phyloP scores from a whole-genome alignment of 805 yeast species.

The Candida suzukii region DNA sequence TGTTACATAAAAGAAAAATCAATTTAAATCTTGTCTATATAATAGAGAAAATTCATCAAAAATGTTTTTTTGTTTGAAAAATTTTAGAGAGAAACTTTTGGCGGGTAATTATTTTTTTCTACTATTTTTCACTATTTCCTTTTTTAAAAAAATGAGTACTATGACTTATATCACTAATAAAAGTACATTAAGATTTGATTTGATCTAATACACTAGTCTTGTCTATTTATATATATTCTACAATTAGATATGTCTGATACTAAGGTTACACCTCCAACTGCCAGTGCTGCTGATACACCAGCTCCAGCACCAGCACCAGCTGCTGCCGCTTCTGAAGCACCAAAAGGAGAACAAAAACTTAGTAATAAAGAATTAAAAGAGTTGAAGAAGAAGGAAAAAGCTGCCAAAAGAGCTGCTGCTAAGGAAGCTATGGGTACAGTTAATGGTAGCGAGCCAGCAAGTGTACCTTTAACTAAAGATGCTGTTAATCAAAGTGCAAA shows the following conservation, averaged over 20 bases:
- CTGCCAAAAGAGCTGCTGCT: slow-evolving; percentile 86
- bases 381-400: slow-evolving; percentile 80
- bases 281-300: not conserved
- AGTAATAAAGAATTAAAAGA: slow-evolving; percentile 83
- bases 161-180: no score
- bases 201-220: no score
- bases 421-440: slow-evolving; percentile 44
- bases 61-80: no score
- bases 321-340: not conserved
- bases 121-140: no score
- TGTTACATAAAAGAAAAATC: not conserved
- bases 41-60: no score
- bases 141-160: no score
- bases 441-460: not conserved
- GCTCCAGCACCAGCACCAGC: not conserved
- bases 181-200: no score
- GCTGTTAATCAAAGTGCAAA: no score
- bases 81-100: no score
- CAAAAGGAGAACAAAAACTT: slow-evolving; percentile 20
- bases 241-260: not conserved
- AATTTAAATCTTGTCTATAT: no score
- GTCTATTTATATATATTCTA: no score
- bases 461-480: not conserved
- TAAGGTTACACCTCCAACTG: not conserved
- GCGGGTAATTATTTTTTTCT: no score